Evolutionary conservation across 2,329 filamentous ascomycete genomes (phyloP), one percentile per base, ranked within the genome.

Genomic region (Fusarium camptoceras): DNA sequence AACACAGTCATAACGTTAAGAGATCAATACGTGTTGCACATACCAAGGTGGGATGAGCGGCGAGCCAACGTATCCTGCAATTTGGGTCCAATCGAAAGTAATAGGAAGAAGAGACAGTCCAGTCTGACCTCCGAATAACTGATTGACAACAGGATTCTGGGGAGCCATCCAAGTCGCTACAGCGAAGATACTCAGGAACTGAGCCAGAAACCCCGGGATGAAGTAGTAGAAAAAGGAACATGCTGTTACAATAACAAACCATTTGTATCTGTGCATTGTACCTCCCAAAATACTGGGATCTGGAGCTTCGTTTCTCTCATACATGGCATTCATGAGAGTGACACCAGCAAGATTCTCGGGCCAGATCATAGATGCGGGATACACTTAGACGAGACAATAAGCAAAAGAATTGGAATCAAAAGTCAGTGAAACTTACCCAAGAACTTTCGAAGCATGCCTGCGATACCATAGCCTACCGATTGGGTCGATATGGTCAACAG

Each of bases 41-140:
- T 76, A 87, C 86, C 90, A 93, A 8, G 91, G 91, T 5, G 90
- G 87, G 51, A 92, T 90, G 39, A 93, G 79, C 22, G 91, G 91
- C 12, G 89, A 91, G 30, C 87, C 87, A 54, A 91, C 83, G 65
- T 88, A 93, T 48, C 90, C 91, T 5, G 89, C 85, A 55, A 93
- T 85, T 72, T 92, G 89, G 8, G 89, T 91, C 91, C 91, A 93
- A 81, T 94, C 91, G 74, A 94, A 92, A 0, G 91, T 93, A 31
- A 94, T 87, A 2, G 91, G 91, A 9, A 93, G 80, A 28, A 94
- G 75, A 0, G 89, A 91, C 6, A 94, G 68, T 0, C 92, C 91
- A 0, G 88, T 91, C 50, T 83, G 84, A 2, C 89, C 90, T 3
- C 92, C 92, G 71, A 94, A 94, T 2, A 94, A 75, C 76, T 94